A percentile compares a stretch with the other conserved stretches of the same genome.
phyloP scores from a whole-genome alignment of 495 filamentous ascomycete species.

The Letharia columbiana region DNA sequence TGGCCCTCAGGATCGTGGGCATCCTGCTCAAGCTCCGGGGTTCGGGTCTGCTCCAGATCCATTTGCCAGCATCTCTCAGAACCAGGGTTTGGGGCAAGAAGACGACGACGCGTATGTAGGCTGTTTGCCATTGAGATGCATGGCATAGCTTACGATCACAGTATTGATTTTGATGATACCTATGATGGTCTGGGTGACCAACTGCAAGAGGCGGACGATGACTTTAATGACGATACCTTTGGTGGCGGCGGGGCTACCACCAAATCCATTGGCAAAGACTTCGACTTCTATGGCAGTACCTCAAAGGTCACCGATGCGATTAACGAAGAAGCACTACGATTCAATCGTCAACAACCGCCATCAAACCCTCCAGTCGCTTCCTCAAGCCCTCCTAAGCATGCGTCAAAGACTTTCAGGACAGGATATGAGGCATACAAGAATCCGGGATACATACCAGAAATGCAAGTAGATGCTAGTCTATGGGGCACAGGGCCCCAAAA shows the following conservation, averaged over 20 bases:
- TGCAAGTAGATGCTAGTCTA: conserved; percentile 86
- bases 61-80: conserved; percentile 69
- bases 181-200: conserved; percentile 93
- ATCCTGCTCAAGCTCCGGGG: conserved; percentile 47
- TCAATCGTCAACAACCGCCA: conserved; percentile 53
- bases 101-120: conserved; percentile 66
- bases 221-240: conserved; percentile 98
- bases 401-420: conserved; percentile 53
- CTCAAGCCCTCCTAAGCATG: conserved; percentile 35
- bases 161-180: conserved; percentile 93
- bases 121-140: background rate
- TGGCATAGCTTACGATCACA: conserved; percentile 25
- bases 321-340: conserved; percentile 81
- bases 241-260: conserved; percentile 44
- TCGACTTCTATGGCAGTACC: conserved; percentile 92
- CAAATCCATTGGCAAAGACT: conserved; percentile 72
- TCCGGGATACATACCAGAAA: conserved; percentile 65
- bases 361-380: conserved; percentile 34
- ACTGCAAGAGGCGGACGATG: conserved; percentile 87
- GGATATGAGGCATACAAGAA: conserved; percentile 87
- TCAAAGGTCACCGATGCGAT: conserved; percentile 76
- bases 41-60: conserved; percentile 82
- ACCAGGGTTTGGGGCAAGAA: conserved; percentile 38
- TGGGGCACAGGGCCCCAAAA: conserved; percentile 72
- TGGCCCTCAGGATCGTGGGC: conserved; percentile 54